Evolutionary conservation across 2,329 filamentous ascomycete genomes (phyloP), one percentile per base, ranked within the genome.

Genomic region (Fusarium albosuccineum): DNA sequence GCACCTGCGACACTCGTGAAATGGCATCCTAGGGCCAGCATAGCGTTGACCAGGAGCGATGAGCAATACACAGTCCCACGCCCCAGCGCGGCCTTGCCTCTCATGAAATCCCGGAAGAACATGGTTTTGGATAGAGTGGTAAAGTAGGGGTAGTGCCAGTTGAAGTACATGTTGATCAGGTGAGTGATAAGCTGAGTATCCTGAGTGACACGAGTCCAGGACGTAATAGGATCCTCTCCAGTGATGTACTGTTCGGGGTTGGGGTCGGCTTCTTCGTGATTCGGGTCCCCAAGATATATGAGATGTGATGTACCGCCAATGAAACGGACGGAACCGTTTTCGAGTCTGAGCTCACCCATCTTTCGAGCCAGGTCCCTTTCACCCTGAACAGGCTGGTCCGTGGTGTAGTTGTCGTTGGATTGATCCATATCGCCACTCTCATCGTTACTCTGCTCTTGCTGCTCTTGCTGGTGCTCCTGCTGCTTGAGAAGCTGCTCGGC

Each of bases 121-220:
- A 97, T 82, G 37, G 86, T 89, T 76, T 93, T 97, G 11, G 94
- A 95, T 7, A 98, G 83, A 0, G 92, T 96, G 5, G 94, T 95
- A 77, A 98, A 99, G 80, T 96, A 98, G 16, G 94, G 91, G 78
- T 98, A 98, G 79, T 98, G 96, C 92, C 95, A 98, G 72, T 90
- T 93, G 80, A 98, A 98, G 80, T 99, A 99, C 92, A 98, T 94
- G 74, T 94, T 95, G 75, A 99, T 88, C 16, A 99, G 87, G 78
- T 97, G 95, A 14, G 90, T 87, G 70, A 97, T 89, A 45, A 97
- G 84, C 55, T 91, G 87, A 26, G 89, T 85, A 76, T 97, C 93
- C 51, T 89, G 84, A 2, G 93, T 97, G 45, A 97, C 93, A 14
- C 85, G 87, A 0, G 95, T 97, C 96, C 96, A 99, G 55, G 91